phyloP scores from a whole-genome alignment of 495 filamentous ascomycete genomes.

The Penicillium bovifimosum region DNA sequence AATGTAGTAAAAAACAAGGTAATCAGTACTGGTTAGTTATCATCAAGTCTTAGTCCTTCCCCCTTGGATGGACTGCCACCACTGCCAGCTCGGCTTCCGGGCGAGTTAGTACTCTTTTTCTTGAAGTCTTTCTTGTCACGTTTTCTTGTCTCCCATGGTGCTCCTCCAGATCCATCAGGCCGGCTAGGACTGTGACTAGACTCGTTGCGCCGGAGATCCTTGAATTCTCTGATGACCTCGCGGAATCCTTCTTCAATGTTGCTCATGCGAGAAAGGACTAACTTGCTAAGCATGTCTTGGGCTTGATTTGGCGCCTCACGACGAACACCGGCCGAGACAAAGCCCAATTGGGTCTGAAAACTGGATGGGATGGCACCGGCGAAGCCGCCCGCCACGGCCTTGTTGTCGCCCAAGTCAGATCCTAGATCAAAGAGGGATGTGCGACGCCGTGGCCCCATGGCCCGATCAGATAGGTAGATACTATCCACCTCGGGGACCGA shows the following conservation, averaged over 20 bases:
- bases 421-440: slow-evolving; percentile 60
- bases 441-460: slow-evolving; percentile 30
- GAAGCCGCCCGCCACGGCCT: slow-evolving; percentile 48
- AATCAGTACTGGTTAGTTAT: not conserved
- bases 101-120: slow-evolving; percentile 20
- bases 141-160: slow-evolving; percentile 28
- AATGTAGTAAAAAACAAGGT: not conserved
- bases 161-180: slow-evolving; percentile 20
- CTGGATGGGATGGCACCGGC: slow-evolving; percentile 61
- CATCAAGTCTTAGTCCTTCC: not conserved
- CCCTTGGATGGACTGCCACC: slow-evolving; percentile 8
- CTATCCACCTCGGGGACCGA: slow-evolving; percentile 47
- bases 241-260: slow-evolving; percentile 80
- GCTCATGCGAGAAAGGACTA: slow-evolving; percentile 91
- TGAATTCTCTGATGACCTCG: slow-evolving; percentile 79
- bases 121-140: slow-evolving; percentile 27
- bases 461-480: slow-evolving; percentile 35
- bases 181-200: slow-evolving; percentile 33
- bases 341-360: slow-evolving; percentile 73
- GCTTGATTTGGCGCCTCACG: slow-evolving; percentile 40
- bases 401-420: slow-evolving; percentile 69
- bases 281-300: slow-evolving; percentile 66
- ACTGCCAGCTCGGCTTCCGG: slow-evolving; percentile 19
- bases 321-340: slow-evolving; percentile 50
- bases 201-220: slow-evolving; percentile 44